These are phyloP conservation scores for Sugiyamaella americana DNA, from an alignment of 805 yeast genomes.

Conservation along the genomic window DNA sequence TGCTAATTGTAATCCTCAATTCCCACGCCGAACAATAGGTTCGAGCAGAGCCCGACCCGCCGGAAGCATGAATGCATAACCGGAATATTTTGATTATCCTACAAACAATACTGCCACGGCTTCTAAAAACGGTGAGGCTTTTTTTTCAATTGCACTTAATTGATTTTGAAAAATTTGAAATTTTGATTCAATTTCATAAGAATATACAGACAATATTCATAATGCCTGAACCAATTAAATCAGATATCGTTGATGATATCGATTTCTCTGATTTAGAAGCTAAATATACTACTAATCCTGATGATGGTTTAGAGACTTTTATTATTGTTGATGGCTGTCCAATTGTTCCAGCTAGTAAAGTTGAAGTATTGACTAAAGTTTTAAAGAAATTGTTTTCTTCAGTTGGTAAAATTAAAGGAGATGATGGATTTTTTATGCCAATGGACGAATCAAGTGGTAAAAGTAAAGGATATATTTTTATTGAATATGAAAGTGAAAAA, in stretches of 20 bases:
- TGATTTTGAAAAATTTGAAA: too few species aligned
- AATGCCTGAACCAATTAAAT: constrained; percentile 17
- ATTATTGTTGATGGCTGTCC: constrained; percentile 95
- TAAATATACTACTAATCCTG: constrained; percentile 57
- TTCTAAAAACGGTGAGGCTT: too few species aligned
- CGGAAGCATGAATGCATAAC: too few species aligned
- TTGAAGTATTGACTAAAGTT: constrained; percentile 76
- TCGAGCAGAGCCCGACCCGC: too few species aligned
- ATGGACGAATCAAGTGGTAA: constrained; percentile 54
- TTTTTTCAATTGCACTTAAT: too few species aligned
- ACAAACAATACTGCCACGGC: too few species aligned
- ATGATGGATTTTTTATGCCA: constrained; percentile 75
- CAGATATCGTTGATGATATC: constrained; percentile 39
- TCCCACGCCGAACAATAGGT: too few species aligned
- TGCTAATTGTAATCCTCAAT: too few species aligned
- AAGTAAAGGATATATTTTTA: constrained; percentile 76
- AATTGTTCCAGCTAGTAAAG: constrained; percentile 84
- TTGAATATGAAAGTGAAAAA: constrained; percentile 64
- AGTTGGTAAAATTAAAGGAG: constrained; percentile 60
- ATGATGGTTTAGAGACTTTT: constrained; percentile 62
- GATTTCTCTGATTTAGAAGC: constrained; percentile 82
- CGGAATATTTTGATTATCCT: too few species aligned
- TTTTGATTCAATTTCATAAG: too few species aligned
- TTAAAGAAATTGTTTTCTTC: constrained; percentile 70
- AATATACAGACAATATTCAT: too few species aligned